Conservation (phyloP, 1,284 basidiomycete genomes). For the Tilletia indica region DNA sequence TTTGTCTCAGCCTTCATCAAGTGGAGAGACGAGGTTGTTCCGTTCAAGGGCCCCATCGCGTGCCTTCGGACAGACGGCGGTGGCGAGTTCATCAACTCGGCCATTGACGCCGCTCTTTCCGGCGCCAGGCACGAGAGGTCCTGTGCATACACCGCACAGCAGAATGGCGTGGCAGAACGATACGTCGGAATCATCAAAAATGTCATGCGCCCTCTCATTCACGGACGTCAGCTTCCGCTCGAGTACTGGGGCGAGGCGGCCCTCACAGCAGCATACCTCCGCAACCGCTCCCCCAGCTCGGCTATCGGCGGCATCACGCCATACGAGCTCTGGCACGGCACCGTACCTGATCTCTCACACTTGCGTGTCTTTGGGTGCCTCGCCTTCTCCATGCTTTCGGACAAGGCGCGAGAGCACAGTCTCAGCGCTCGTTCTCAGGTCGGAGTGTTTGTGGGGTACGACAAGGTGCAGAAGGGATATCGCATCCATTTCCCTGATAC, state of each 20-base stretch:
- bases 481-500: conserved; percentile 14
- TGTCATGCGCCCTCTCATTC: neutral
- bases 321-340: conserved; percentile 15
- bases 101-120: neutral
- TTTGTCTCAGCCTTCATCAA: conserved; percentile 9
- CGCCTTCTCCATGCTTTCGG: neutral
- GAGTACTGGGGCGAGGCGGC: conserved; percentile 6
- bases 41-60: neutral
- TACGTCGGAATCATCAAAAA: neutral
- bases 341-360: neutral
- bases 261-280: neutral
- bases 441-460: conserved; percentile 6
- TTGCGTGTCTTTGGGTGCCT: neutral
- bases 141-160: neutral
- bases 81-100: neutral
- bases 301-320: neutral
- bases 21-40: neutral
- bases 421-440: neutral
- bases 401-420: neutral
- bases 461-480: neutral
- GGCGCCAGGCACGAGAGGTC: conserved; percentile 1
- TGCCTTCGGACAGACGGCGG: neutral
- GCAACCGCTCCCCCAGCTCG: conserved; percentile 4
- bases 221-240: neutral
- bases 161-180: conserved; percentile 18